phyloP scores from a whole-genome alignment of 768 basidiomycete species.

The Macrolepiota albuminosa region DNA sequence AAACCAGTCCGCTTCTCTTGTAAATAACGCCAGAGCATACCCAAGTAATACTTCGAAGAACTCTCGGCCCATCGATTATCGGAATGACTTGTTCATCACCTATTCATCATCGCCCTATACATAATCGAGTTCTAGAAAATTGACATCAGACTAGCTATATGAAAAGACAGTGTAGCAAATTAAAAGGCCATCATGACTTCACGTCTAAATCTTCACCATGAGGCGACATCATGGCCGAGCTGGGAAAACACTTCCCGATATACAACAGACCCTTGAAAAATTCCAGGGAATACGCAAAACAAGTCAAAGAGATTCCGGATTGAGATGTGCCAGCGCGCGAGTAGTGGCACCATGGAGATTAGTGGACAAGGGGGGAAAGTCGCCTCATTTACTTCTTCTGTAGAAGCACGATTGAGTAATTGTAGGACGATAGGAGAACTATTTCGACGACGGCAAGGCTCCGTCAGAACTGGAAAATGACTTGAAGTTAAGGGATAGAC shows the following conservation, averaged over 20 bases:
- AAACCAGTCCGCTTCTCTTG: too few species aligned
- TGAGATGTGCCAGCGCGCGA: background rate
- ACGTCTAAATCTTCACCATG: background rate
- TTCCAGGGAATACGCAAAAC: background rate
- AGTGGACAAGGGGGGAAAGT: background rate
- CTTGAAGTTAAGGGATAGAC: background rate
- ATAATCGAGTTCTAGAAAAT: background rate
- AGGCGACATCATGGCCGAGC: background rate
- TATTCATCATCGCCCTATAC: background rate
- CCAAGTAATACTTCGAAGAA: background rate
- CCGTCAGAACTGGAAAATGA: background rate
- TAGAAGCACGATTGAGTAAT: background rate
- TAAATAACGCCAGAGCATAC: too few species aligned
- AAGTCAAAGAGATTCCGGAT: background rate
- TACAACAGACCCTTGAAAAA: background rate
- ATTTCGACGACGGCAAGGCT: background rate
- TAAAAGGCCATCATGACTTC: slow-evolving; percentile 12
- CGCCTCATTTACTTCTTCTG: background rate
- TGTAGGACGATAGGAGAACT: background rate
- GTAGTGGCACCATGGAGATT: background rate
- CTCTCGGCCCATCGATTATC: background rate
- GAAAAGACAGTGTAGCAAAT: slow-evolving; percentile 9
- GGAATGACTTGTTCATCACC: background rate
- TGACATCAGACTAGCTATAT: slow-evolving; percentile 8
- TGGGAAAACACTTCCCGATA: background rate